A percentile compares a stretch with the other conserved stretches of the same genome.
phyloP scores from a whole-genome alignment of 2,329 filamentous ascomycete genomes.

The Aspergillus oerlinghausenensis region DNA sequence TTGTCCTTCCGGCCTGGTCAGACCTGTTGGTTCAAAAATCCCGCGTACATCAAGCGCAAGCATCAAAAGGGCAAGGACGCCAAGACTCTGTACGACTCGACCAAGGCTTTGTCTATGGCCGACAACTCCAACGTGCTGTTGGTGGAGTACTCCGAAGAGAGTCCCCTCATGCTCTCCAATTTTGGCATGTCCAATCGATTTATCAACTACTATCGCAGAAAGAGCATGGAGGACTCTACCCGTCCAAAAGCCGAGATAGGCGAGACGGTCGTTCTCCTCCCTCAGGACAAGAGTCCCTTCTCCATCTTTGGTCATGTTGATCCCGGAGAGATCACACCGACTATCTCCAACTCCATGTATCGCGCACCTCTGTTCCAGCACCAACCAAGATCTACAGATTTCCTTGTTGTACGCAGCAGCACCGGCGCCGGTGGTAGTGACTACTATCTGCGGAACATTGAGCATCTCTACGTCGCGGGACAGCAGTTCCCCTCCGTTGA shows the following conservation, averaged over 20 bases:
- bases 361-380: constrained; percentile 92
- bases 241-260: constrained; percentile 79
- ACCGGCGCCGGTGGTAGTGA: constrained; percentile 72
- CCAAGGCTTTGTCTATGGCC: constrained; percentile 76
- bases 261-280: constrained; percentile 80
- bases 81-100: constrained; percentile 71
- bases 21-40: constrained; percentile 67
- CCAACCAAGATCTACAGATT: constrained; percentile 70
- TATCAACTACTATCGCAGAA: constrained; percentile 93
- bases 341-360: constrained; percentile 93
- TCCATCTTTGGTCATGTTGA: constrained; percentile 92
- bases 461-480: constrained; percentile 85
- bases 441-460: constrained; percentile 83
- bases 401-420: constrained; percentile 76
- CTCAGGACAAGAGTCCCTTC: constrained; percentile 94
- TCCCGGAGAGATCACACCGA: constrained; percentile 82
- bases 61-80: constrained; percentile 73
- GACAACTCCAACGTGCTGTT: constrained; percentile 87
- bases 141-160: constrained; percentile 93
- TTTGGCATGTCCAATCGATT: constrained; percentile 96
- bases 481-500: constrained; percentile 90
- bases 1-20: constrained; percentile 68
- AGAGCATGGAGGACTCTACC: constrained; percentile 69
- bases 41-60: constrained; percentile 73
- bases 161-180: constrained; percentile 85